phyloP scores from a whole-genome alignment of 768 basidiomycete genomes.

The Trametes punicea region DNA sequence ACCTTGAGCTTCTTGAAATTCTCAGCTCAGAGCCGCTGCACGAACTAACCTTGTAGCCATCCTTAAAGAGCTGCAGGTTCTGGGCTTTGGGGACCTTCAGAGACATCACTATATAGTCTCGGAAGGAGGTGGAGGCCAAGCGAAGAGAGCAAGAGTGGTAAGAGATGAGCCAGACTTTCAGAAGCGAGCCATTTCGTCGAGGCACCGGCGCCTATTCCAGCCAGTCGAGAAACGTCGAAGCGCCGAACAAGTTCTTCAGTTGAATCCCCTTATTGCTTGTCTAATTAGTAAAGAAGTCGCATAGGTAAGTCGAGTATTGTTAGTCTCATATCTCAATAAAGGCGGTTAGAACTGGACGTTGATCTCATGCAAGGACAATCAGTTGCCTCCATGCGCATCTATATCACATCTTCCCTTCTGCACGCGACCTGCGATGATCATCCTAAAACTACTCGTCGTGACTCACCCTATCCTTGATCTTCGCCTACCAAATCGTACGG shows the following conservation, averaged over 20 bases:
- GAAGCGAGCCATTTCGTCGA: not conserved
- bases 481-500: no score
- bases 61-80: constrained; percentile 92
- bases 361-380: no score
- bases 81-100: constrained; percentile 91
- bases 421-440: no score
- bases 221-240: not conserved
- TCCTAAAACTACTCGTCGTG: no score
- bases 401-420: no score
- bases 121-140: not conserved
- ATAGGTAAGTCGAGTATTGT: no score
- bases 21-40: not conserved
- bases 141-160: not conserved
- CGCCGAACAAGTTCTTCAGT: not conserved
- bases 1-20: not conserved
- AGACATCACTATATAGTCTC: constrained; percentile 54
- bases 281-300: no score
- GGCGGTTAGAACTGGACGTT: no score
- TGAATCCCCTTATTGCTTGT: not conserved
- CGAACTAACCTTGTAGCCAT: constrained; percentile 82
- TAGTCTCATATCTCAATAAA: no score
- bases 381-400: no score
- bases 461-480: no score
- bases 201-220: not conserved
- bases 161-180: no score